These are phyloP conservation scores for Plantago elongata DNA, from an alignment of 257 asterid genomes.

Conservation along the genomic window DNA sequence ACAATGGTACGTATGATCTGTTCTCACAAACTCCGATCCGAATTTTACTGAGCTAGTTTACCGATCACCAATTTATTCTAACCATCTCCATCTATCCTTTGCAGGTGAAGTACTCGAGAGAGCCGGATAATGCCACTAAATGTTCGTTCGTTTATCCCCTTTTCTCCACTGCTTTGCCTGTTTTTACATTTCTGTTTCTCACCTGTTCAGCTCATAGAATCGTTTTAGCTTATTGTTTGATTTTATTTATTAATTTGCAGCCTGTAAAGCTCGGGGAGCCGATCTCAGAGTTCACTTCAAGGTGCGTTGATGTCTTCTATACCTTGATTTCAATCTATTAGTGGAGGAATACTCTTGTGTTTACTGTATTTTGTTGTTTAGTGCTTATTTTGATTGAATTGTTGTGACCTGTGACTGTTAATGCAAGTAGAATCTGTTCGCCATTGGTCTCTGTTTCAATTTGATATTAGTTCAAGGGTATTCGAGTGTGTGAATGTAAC, in stretches of 20 bases:
- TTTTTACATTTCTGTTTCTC: neutral
- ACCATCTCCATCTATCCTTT: neutral
- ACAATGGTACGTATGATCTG: neutral
- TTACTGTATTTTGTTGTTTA: neutral
- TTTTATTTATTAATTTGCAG: conserved; percentile 33
- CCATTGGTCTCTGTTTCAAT: neutral
- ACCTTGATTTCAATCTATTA: no score
- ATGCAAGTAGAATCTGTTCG: neutral
- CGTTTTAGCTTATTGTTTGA: neutral
- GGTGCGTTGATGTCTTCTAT: conserved; percentile 26
- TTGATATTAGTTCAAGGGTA: neutral
- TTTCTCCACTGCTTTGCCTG: neutral
- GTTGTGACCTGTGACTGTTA: no score
- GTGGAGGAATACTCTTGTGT: no score
- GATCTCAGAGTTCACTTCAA: conserved; percentile 74
- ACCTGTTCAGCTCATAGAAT: neutral
- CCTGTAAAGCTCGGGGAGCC: conserved; percentile 82
- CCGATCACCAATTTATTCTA: neutral
- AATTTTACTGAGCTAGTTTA: no score
- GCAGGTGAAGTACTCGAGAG: conserved; percentile 69
- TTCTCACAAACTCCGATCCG: no score
- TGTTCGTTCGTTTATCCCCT: conserved; percentile 45
- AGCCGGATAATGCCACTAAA: conserved; percentile 46
- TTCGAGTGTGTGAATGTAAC: conserved; percentile 1
- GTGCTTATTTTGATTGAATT: neutral